Conservation (phyloP, 495 filamentous ascomycete species). For the Cercophora scortea region DNA sequence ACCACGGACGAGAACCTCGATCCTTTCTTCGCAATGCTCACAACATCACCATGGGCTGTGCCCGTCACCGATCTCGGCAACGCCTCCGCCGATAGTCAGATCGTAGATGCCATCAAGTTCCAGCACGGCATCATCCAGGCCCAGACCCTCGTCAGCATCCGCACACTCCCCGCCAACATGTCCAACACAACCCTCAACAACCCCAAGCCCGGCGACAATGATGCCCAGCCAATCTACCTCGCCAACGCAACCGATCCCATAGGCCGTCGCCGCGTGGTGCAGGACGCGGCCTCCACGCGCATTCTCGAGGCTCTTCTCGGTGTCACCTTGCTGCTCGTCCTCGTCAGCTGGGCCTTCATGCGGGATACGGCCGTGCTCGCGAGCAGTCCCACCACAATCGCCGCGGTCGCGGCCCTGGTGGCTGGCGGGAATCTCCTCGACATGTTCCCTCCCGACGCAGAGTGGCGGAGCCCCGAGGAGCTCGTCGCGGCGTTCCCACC, state of each 20-base stretch:
- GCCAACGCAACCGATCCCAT: not conserved
- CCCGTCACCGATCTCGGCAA: constrained; percentile 7
- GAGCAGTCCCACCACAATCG: constrained; percentile 6
- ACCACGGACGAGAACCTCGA: not conserved
- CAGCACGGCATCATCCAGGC: constrained; percentile 16
- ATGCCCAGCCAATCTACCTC: not conserved
- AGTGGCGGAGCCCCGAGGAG: not conserved
- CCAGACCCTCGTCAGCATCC: constrained; percentile 1
- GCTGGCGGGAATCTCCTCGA: constrained; percentile 6
- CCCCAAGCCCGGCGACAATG: not conserved
- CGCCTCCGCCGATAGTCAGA: not conserved
- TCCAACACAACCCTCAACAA: constrained; percentile 3
- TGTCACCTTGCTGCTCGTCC: not conserved
- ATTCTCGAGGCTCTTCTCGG: constrained; percentile 11
- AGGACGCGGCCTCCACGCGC: constrained; percentile 13
- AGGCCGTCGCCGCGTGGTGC: constrained; percentile 6
- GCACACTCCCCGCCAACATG: constrained; percentile 1
- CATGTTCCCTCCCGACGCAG: not conserved
- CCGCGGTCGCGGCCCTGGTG: constrained; percentile 1
- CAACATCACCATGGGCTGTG: constrained; percentile 12
- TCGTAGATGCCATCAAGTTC: constrained; percentile 13
- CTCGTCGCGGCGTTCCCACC: not conserved
- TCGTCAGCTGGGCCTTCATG: constrained; percentile 3
- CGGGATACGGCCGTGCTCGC: constrained; percentile 3
- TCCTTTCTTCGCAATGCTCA: constrained; percentile 12